These are phyloP conservation scores for Chaetomiaceae sp. DNA, from an alignment of 2,329 filamentous ascomycete species.

Conservation along the genomic window DNA sequence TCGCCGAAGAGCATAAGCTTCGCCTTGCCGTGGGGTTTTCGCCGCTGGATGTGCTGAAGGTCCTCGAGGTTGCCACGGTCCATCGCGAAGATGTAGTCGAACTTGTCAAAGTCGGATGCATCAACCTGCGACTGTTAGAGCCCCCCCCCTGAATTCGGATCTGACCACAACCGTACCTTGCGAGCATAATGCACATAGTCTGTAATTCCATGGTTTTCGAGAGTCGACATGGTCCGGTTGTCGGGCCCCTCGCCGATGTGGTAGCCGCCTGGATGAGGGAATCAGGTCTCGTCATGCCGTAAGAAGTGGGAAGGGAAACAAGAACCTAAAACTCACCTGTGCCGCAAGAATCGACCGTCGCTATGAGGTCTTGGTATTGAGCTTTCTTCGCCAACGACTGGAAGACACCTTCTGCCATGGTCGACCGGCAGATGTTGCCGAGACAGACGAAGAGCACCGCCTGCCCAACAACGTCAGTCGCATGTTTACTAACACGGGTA, in stretches of 20 bases:
- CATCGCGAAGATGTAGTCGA: constrained; percentile 96
- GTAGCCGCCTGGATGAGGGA: constrained; percentile 64
- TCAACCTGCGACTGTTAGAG: constrained; percentile 40
- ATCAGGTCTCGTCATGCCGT: too few species aligned
- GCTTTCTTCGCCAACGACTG: constrained; percentile 61
- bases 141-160: neutral
- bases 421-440: constrained; percentile 90
- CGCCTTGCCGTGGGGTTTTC: constrained; percentile 55
- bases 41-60: constrained; percentile 56
- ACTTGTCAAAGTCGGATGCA: constrained; percentile 70
- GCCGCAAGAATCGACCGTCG: constrained; percentile 78
- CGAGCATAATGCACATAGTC: constrained; percentile 74
- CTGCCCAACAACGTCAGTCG: too few species aligned
- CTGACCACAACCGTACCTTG: constrained; percentile 53
- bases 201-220: constrained; percentile 68
- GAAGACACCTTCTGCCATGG: constrained; percentile 97
- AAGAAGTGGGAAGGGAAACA: too few species aligned
- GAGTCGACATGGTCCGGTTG: constrained; percentile 74
- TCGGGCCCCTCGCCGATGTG: constrained; percentile 76
- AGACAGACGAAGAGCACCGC: constrained; percentile 92
- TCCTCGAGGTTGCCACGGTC: constrained; percentile 76
- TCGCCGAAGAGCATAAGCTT: constrained; percentile 82
- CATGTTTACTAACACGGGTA: too few species aligned
- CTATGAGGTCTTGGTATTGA: constrained; percentile 57
- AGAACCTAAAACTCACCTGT: constrained; percentile 60